Base-by-base conservation (phyloP, 73 alveolate species). In the Paramecium sexaurelia region DNA sequence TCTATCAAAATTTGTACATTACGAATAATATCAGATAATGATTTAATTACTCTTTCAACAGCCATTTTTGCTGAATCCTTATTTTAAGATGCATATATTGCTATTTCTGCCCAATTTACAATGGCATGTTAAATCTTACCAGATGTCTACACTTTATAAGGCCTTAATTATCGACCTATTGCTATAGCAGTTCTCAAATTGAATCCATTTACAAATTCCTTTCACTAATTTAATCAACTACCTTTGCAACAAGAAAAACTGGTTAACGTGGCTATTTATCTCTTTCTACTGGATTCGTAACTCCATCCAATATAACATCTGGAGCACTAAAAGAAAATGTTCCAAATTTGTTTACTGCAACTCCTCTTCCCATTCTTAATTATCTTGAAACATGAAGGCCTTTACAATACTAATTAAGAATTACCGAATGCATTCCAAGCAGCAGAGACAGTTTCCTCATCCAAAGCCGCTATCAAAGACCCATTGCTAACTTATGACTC, bases 251-350 rank as follows among this genome's bases (percentile, higher is more conserved):
- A 40, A 88, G 75, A 40, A 88, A 88, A 0, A 88, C 94, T 13
- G 94, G 94, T 29, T 68, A 55, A 39, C 94, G 75, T 33, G 75
- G 87, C 40, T 88, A 55, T 45, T 69, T 88, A 32, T 88, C 94
- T 69, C 94, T 88, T 71, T 88, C 90, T 15, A 88, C 83, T 36
- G 94, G 94, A 88, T 88, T 88, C 9, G 94, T 88, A 37, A 88
- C 94, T 56, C 94, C 94, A 61, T 68, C 87, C 57, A 88, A 88
- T 41, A 68, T 51, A 41, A 75, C 85, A 39, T 88, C 94, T 22
- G 94, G 94, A 11, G 94, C 94, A 88, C 94, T 88, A 51, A 88
- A 88, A 17, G 94, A 56, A 82, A 88, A 88, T 40, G 94, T 88
- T 29, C 94, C 94, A 41, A 68, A 88, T 37, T 69, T 61, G 75